Percentiles rank a stretch among this genome's conserved stretches.
Conservation (phyloP, 345 rosid species). For the Trapa incisa region DNA sequence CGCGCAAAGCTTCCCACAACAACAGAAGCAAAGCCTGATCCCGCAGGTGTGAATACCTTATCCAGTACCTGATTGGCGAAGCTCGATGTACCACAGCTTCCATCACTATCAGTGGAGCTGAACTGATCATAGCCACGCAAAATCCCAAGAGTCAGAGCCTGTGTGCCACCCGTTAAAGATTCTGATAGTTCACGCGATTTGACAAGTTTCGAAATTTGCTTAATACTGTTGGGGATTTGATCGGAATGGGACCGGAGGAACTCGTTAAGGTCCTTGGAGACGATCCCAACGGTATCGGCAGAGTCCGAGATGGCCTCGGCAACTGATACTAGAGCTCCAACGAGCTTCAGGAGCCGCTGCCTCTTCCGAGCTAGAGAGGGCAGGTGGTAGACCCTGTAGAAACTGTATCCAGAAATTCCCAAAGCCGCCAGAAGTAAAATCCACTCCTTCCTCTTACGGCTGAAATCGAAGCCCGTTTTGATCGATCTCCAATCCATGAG, state of each 20-base stretch:
- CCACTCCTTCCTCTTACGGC: constrained; percentile 44
- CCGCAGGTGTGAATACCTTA: constrained; percentile 50
- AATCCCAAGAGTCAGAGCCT: constrained; percentile 45
- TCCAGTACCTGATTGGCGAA: constrained; percentile 44
- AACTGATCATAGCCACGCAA: constrained; percentile 27
- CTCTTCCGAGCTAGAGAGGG: constrained; percentile 43
- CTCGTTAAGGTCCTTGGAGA: constrained; percentile 41
- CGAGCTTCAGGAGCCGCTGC: constrained; percentile 33
- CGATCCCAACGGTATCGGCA: constrained; percentile 32
- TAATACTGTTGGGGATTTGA: constrained; percentile 55
- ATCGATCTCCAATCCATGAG: constrained; percentile 43
- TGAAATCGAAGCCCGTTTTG: constrained; percentile 32
- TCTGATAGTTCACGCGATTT: constrained; percentile 45
- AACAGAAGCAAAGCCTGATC: constrained; percentile 64
- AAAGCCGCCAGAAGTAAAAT: constrained; percentile 25
- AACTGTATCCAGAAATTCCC: constrained; percentile 37
- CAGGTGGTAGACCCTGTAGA: constrained; percentile 46
- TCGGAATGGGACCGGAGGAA: constrained; percentile 57
- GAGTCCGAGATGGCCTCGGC: constrained; percentile 51
- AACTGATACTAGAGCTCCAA: constrained; percentile 38
- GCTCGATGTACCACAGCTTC: constrained; percentile 17
- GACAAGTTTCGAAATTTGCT: constrained; percentile 52
- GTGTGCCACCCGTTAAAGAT: constrained; percentile 28
- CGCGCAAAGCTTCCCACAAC: constrained; percentile 78
- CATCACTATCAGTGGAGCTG: constrained; percentile 11